Evolutionary conservation across 108 stramenopile genomes (phyloP).

Genomic region (Mediolabrus comicus): DNA sequence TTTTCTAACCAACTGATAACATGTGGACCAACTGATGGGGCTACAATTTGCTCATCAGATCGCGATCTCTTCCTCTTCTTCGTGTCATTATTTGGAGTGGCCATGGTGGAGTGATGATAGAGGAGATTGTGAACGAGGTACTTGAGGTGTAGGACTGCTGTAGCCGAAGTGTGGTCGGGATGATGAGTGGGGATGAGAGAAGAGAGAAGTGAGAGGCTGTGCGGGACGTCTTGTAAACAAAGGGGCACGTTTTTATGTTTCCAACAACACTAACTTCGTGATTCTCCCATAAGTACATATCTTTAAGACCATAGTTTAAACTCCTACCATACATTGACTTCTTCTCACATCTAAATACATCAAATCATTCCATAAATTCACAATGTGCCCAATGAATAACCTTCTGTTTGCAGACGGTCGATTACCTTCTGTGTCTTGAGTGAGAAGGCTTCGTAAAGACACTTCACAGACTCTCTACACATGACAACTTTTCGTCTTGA

Average conservation of each 20-base stretch:
- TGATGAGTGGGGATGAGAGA: too few species aligned
- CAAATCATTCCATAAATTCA: neutral
- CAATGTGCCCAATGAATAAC: neutral
- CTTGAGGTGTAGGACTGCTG: too few species aligned
- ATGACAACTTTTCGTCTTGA: neutral
- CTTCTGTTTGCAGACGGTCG: neutral
- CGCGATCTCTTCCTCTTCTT: neutral
- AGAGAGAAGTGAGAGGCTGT: too few species aligned
- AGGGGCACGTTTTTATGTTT: too few species aligned
- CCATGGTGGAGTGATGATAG: neutral
- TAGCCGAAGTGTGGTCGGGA: too few species aligned
- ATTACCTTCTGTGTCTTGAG: neutral
- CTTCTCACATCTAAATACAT: too few species aligned
- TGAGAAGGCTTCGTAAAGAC: neutral
- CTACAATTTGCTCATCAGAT: neutral
- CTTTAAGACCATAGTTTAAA: too few species aligned
- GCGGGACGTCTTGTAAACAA: too few species aligned
- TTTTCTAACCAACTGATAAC: conserved; percentile 17
- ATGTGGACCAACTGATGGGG: neutral
- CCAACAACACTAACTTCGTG: too few species aligned
- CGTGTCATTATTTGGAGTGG: neutral
- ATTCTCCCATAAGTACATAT: too few species aligned
- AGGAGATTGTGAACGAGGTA: too few species aligned
- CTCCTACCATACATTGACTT: too few species aligned
- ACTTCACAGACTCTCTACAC: neutral